Conservation (phyloP, 306 rosid genomes). For the Trifolium pratense region DNA sequence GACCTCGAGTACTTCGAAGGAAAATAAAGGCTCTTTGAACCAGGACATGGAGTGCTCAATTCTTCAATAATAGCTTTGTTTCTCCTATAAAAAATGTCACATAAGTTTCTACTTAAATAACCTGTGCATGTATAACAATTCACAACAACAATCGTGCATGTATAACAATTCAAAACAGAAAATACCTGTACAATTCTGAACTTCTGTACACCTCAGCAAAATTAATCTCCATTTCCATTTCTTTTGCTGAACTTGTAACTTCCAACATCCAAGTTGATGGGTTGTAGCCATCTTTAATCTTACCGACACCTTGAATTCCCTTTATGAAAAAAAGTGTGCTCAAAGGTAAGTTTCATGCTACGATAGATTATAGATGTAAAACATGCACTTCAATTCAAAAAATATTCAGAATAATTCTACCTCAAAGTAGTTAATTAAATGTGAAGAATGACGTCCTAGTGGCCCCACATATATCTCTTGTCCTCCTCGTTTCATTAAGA, state of each 20-base stretch:
- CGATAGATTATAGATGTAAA: no score
- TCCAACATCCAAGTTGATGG: conserved; percentile 62
- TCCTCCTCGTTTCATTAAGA: conserved; percentile 46
- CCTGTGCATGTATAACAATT: neutral
- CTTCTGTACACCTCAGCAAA: conserved; percentile 46
- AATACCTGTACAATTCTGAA: conserved; percentile 50
- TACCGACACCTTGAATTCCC: conserved; percentile 5
- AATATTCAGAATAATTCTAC: neutral
- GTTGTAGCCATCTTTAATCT: conserved; percentile 44
- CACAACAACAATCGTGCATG: neutral
- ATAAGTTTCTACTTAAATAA: neutral
- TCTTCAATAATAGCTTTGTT: conserved; percentile 9
- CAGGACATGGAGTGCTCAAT: neutral
- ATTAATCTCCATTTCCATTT: conserved; percentile 47
- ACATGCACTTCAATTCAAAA: no score
- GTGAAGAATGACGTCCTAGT: conserved; percentile 28
- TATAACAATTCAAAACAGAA: neutral
- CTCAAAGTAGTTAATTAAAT: conserved; percentile 45
- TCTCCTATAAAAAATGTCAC: conserved; percentile 20
- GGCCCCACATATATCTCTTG: conserved; percentile 51
- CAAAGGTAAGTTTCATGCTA: no score
- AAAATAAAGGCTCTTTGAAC: neutral
- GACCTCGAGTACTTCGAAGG: neutral
- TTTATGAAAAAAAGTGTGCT: neutral
- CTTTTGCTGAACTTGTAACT: conserved; percentile 42